Conservation (phyloP, 225 moss, liverwort and hornwort genomes). For the Straminergon stramineum region DNA sequence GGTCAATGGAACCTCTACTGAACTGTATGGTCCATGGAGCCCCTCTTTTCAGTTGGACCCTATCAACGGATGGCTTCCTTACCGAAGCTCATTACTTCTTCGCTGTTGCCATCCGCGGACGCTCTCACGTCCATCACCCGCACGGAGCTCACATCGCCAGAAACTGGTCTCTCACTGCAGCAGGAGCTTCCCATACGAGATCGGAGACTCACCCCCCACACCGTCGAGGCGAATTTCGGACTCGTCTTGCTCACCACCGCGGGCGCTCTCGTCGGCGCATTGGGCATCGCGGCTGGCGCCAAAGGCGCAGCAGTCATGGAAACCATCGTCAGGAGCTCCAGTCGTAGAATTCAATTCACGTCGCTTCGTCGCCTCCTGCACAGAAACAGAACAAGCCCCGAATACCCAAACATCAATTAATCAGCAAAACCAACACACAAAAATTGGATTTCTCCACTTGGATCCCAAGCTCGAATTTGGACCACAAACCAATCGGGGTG, state of each 20-base stretch:
- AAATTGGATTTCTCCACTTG: background rate
- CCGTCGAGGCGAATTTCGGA: background rate
- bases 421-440: background rate
- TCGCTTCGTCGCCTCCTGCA: background rate
- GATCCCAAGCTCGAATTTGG: background rate
- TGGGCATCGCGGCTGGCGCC: background rate
- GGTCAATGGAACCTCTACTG: background rate
- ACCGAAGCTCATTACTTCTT: background rate
- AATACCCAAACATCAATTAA: background rate
- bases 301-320: slow-evolving; percentile 11
- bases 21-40: background rate
- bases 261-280: background rate
- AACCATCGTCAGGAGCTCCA: background rate
- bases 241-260: background rate
- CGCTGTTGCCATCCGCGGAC: background rate
- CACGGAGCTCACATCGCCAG: background rate
- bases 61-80: background rate
- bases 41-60: background rate
- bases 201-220: slow-evolving; percentile 15
- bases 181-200: background rate
- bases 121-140: slow-evolving; percentile 1
- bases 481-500: background rate
- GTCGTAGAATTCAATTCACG: background rate
- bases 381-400: background rate
- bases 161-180: background rate